phyloP scores from a whole-genome alignment of 148 eudicot species.

The Persicaria maculosa region DNA sequence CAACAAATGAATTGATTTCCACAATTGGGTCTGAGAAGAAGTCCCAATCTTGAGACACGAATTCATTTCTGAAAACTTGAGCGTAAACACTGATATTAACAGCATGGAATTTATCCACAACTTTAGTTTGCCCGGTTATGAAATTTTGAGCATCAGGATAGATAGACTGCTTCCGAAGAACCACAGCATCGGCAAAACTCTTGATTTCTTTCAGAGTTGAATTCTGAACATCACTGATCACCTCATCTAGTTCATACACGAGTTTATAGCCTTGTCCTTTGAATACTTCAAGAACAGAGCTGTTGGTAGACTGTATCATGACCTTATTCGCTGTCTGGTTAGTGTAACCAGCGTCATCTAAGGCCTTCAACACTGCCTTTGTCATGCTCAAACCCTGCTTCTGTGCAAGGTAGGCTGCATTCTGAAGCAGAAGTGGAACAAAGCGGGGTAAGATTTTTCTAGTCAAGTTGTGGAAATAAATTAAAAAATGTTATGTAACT shows the following conservation, averaged over 20 bases:
- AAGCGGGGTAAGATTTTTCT: neutral
- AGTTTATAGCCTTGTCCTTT: slow-evolving; percentile 55
- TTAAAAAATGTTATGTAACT: too few relatives aligned
- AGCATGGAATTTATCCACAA: slow-evolving; percentile 51
- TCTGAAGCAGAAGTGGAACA: slow-evolving; percentile 27
- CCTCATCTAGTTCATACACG: slow-evolving; percentile 57
- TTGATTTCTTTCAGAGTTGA: slow-evolving; percentile 50
- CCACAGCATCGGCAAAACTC: slow-evolving; percentile 59
- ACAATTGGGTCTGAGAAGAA: slow-evolving; percentile 69
- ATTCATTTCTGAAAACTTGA: slow-evolving; percentile 55
- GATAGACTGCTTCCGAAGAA: slow-evolving; percentile 51
- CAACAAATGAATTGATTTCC: slow-evolving; percentile 49
- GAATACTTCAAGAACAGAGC: slow-evolving; percentile 58
- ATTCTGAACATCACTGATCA: slow-evolving; percentile 40
- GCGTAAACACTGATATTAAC: slow-evolving; percentile 58
- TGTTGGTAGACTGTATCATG: slow-evolving; percentile 59
- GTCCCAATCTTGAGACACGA: slow-evolving; percentile 59
- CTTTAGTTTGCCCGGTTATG: slow-evolving; percentile 31
- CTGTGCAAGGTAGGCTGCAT: slow-evolving; percentile 76
- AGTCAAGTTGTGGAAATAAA: neutral
- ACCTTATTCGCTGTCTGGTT: slow-evolving; percentile 40
- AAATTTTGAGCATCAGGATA: slow-evolving; percentile 33
- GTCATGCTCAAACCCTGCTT: slow-evolving; percentile 46
- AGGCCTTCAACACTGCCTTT: slow-evolving; percentile 52
- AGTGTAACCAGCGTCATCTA: slow-evolving; percentile 37